These are phyloP conservation scores for Microcyclospora pomicola DNA, from an alignment of 2,329 filamentous ascomycete species.

Conservation along the genomic window DNA sequence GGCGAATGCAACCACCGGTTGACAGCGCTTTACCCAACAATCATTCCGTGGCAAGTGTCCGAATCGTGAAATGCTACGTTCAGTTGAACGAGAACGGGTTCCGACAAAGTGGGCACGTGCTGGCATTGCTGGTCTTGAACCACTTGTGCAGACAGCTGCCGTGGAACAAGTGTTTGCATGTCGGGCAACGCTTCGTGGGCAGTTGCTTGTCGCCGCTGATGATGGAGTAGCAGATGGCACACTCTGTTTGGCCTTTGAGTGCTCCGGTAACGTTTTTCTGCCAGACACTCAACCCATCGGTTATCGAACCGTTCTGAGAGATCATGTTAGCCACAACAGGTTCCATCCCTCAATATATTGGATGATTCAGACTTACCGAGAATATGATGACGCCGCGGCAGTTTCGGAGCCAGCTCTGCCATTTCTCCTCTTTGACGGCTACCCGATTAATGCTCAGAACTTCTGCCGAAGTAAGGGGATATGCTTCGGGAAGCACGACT, in stretches of 20 bases:
- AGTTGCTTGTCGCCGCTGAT: constrained; percentile 78
- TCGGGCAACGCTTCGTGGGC: constrained; percentile 80
- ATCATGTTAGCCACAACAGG: constrained; percentile 2
- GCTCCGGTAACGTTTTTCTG: constrained; percentile 75
- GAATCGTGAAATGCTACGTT: background rate
- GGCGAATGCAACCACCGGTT: too few species aligned
- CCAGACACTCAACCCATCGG: constrained; percentile 77
- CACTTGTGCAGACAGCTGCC: constrained; percentile 83
- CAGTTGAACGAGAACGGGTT: constrained; percentile 62
- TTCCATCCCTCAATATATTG: background rate
- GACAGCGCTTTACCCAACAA: too few species aligned
- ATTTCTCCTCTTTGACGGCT: constrained; percentile 78
- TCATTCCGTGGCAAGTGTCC: too few species aligned
- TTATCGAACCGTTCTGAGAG: constrained; percentile 59
- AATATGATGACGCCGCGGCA: constrained; percentile 91
- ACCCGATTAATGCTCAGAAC: constrained; percentile 71
- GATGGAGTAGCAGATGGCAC: constrained; percentile 80
- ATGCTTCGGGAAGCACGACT: constrained; percentile 67
- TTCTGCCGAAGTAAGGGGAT: constrained; percentile 65
- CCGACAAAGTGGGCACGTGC: constrained; percentile 81
- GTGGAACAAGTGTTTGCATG: constrained; percentile 92
- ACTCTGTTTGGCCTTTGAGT: constrained; percentile 86
- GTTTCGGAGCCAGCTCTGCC: constrained; percentile 78
- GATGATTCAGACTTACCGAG: constrained; percentile 37
- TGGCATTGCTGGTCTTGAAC: constrained; percentile 89